phyloP scores from a whole-genome alignment of 2,329 filamentous ascomycete genomes.

The Ilyonectria sp. region DNA sequence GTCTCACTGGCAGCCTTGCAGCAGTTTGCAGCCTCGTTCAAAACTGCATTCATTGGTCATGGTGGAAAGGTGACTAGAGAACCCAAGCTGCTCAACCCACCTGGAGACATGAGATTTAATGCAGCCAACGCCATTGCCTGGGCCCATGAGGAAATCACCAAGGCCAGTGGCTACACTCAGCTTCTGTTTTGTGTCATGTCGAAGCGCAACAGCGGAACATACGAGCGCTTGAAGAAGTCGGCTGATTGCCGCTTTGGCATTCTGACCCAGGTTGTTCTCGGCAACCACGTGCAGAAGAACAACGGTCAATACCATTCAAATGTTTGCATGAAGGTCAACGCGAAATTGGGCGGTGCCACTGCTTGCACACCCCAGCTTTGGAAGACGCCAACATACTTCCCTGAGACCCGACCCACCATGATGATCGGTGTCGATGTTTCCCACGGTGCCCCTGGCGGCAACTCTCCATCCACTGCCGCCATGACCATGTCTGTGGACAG shows the following conservation, averaged over 20 bases:
- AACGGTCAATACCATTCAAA: conserved; percentile 92
- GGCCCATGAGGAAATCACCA: conserved; percentile 65
- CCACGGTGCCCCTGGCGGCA: conserved; percentile 80
- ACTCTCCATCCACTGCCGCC: conserved; percentile 84
- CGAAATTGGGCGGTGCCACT: conserved; percentile 91
- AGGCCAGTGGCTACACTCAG: conserved; percentile 73
- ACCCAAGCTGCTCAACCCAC: conserved; percentile 54
- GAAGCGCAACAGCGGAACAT: conserved; percentile 79
- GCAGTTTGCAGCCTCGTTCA: conserved; percentile 60
- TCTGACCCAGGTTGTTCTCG: conserved; percentile 86
- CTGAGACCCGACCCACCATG: conserved; percentile 73
- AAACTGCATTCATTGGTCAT: conserved; percentile 62
- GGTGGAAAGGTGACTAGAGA: conserved; percentile 61
- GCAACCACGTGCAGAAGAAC: conserved; percentile 76
- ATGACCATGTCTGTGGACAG: conserved; percentile 86
- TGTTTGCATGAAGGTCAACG: conserved; percentile 96
- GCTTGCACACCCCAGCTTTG: conserved; percentile 59
- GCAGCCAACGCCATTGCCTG: conserved; percentile 65
- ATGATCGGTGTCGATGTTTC: conserved; percentile 94
- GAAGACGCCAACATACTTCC: conserved; percentile 54
- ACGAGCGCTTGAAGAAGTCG: conserved; percentile 90
- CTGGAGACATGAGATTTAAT: conserved; percentile 54
- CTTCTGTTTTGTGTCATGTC: conserved; percentile 85
- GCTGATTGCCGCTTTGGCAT: conserved; percentile 89
- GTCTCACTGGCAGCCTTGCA: conserved; percentile 57